Evolutionary conservation across 176 grass and related monocot species (phyloP).

Genomic region (Carex myosuroides): DNA sequence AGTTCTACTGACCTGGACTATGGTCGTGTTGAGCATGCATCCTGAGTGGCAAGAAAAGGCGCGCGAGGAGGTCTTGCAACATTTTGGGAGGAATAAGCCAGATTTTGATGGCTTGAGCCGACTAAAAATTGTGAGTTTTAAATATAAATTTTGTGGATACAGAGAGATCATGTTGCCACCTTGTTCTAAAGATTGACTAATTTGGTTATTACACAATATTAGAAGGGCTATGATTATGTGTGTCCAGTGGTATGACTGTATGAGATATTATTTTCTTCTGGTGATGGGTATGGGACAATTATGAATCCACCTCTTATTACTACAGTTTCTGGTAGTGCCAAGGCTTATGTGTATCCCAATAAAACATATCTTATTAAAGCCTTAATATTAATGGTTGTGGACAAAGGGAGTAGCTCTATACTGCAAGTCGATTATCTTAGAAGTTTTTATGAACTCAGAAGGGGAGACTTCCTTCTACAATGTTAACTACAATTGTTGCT

Average conservation of each 20-base stretch:
- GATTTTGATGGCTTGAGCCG: constrained; percentile 47
- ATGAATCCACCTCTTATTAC: background rate
- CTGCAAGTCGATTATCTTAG: background rate
- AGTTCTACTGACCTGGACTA: constrained; percentile 73
- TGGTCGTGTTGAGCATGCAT: constrained; percentile 65
- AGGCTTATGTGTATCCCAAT: background rate
- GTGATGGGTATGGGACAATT: background rate
- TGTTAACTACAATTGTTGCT: background rate
- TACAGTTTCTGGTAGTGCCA: background rate
- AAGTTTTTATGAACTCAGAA: background rate
- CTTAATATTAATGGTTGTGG: background rate
- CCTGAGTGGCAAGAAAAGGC: constrained; percentile 60
- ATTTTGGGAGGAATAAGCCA: constrained; percentile 41
- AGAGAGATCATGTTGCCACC: background rate
- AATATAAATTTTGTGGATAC: background rate
- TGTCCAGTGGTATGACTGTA: too few relatives aligned
- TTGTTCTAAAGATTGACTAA: too few relatives aligned
- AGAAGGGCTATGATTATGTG: too few relatives aligned
- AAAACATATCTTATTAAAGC: background rate
- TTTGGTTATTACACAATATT: background rate
- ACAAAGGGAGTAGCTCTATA: constrained; percentile 15
- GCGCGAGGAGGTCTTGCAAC: constrained; percentile 68
- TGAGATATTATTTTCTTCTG: background rate
- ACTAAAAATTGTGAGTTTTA: constrained; percentile 43
- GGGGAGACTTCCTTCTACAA: background rate